Base-by-base conservation (phyloP, 108 stramenopile genomes). In the Craspedostauros australis region DNA sequence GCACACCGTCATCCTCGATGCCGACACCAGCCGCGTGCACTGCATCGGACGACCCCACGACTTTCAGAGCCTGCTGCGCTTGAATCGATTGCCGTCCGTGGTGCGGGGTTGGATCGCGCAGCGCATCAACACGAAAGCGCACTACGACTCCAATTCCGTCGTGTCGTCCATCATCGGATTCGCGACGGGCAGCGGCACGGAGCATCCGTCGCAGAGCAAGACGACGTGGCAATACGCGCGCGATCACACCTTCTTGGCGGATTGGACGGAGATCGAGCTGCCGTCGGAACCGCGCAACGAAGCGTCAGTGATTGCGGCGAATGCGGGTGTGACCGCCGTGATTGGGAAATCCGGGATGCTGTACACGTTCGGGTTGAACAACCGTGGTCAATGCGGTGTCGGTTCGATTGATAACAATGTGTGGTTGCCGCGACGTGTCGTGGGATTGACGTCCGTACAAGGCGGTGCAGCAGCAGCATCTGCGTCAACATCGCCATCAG, bases 1-100 rank as follows among this genome's bases (percentile, higher is more conserved):
- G 2, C 75, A 69, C 39, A 76, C 84, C 5, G 84, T 80, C 11
- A 19, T 91, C 16, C 16, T 82, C 19, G 50, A 79, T 28, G 44
- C 43, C 1, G 45, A 65, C 25, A n/a, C n/a, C n/a, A 40, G 64
- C 5, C 54, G 66, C 23, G 66, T 91, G 22, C 44, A 74, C 19
- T 37, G 83, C 31, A 62, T 70, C 21, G 90, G 90, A 20, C 79
- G 86, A 61, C 86, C 90, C n/a, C 84, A 88, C 49, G 90, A 91
- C 46, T 79, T 87, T 44, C 71, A 75, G 39, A 69, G 67, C 6
- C 42, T 91, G 29, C 46, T 91, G 60, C 60, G 90, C 39, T 38
- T 87, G 45, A 68, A 72, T 37, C 81, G 90, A 12, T 41, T 91
- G 36, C 90, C 90, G 3, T 3, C 48, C 0, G 50, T 47, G 23